phyloP scores from a whole-genome alignment of 495 filamentous ascomycete genomes.

The Aspergillus cavernicola region DNA sequence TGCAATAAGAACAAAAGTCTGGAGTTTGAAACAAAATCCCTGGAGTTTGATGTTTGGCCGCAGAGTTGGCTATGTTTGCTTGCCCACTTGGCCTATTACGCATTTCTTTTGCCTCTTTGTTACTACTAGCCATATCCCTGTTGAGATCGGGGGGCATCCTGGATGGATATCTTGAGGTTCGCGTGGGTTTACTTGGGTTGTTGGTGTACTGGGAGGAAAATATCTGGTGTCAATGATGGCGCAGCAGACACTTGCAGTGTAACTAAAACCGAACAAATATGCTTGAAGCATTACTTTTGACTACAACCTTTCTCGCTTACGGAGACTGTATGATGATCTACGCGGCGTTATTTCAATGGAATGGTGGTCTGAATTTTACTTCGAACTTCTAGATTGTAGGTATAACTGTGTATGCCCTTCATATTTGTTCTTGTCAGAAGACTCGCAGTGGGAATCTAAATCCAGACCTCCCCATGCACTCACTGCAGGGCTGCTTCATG shows the following conservation, averaged over 20 bases:
- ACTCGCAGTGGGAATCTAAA: too few relatives aligned
- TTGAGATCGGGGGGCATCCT: conserved; percentile 2
- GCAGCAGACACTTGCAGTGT: conserved; percentile 1
- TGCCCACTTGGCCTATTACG: conserved; percentile 2
- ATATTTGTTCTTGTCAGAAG: too few relatives aligned
- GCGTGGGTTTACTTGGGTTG: background rate
- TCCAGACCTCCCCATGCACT: too few relatives aligned
- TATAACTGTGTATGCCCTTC: too few relatives aligned
- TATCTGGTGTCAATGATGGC: conserved; percentile 4
- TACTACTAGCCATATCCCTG: background rate
- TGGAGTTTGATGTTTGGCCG: conserved; percentile 10
- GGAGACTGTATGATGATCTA: conserved; percentile 4
- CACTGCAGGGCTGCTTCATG: too few relatives aligned
- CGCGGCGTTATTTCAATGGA: conserved; percentile 1
- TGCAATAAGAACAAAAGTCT: conserved; percentile 14
- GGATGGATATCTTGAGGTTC: background rate
- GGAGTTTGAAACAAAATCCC: conserved; percentile 12
- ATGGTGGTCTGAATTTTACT: background rate
- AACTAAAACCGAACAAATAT: conserved; percentile 3
- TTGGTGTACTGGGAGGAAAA: conserved; percentile 9
- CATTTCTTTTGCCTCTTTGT: background rate
- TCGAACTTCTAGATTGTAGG: too few relatives aligned
- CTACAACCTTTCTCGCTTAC: background rate
- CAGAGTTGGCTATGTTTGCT: conserved; percentile 12
- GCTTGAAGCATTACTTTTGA: conserved; percentile 11